These are phyloP conservation scores for Aspergillus costaricaensis DNA, from an alignment of 2,329 filamentous ascomycete genomes.

Conservation along the genomic window DNA sequence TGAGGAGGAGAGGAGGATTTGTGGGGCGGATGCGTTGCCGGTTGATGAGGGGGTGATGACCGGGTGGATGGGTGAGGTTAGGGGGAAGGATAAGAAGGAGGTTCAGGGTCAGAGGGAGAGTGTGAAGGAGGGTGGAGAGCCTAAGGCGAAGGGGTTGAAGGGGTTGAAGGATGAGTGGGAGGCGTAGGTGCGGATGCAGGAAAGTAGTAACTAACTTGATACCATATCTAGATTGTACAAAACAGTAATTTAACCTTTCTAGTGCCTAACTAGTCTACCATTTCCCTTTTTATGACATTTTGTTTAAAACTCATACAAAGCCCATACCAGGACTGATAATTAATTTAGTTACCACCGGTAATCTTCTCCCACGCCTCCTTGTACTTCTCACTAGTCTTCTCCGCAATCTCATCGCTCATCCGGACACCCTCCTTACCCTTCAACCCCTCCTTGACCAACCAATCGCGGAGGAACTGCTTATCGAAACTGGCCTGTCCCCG, in stretches of 20 bases:
- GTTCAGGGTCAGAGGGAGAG: conserved; percentile 6
- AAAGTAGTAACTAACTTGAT: neutral
- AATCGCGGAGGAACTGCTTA: conserved; percentile 83
- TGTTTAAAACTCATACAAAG: neutral
- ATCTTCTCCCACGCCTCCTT: conserved; percentile 72
- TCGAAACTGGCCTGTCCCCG: conserved; percentile 81
- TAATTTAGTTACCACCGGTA: conserved; percentile 59
- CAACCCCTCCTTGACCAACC: conserved; percentile 71
- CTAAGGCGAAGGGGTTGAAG: conserved; percentile 37
- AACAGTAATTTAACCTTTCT: conserved; percentile 2
- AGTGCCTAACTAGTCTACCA: neutral
- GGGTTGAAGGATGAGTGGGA: conserved; percentile 41
- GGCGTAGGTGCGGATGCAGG: conserved; percentile 13
- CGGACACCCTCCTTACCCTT: conserved; percentile 73
- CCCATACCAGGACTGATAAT: neutral
- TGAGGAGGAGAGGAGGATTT: conserved; percentile 45
- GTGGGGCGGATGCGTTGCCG: conserved; percentile 41
- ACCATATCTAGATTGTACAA: conserved; percentile 18
- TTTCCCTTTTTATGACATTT: neutral
- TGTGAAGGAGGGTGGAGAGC: conserved; percentile 16
- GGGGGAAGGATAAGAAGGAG: neutral
- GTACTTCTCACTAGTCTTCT: conserved; percentile 71
- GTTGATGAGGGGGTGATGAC: conserved; percentile 38
- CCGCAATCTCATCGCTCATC: conserved; percentile 71
- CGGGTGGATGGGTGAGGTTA: conserved; percentile 24